Evolutionary conservation across 805 yeast genomes (phyloP).

Genomic region (Nakazawaea siamensis): DNA sequence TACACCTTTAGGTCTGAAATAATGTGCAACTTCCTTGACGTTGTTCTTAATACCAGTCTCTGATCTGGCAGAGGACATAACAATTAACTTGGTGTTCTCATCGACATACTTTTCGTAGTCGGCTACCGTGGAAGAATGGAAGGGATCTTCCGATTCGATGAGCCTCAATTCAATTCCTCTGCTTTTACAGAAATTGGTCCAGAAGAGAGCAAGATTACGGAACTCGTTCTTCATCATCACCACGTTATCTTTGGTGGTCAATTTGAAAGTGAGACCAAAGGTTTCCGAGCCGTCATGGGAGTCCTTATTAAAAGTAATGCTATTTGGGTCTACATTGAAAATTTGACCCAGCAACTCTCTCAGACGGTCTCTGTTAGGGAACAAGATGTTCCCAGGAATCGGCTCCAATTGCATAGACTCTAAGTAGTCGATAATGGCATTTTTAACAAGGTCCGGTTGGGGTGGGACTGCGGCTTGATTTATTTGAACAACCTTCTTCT

Average conservation of each 20-base stretch:
- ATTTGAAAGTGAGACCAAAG: neutral
- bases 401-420: neutral
- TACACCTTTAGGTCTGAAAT: slow-evolving; percentile 8
- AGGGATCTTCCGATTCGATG: neutral
- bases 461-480: neutral
- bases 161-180: neutral
- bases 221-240: slow-evolving; percentile 2
- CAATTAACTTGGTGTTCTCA: slow-evolving; percentile 1
- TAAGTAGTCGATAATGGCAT: neutral
- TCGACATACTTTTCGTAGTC: neutral
- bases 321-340: neutral
- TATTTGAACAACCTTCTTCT: neutral
- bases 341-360: neutral
- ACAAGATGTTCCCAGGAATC: neutral
- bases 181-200: slow-evolving; percentile 1
- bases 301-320: slow-evolving; percentile 1
- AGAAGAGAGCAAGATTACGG: neutral
- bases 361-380: neutral
- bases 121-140: neutral
- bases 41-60: slow-evolving; percentile 10
- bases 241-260: slow-evolving; percentile 1
- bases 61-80: slow-evolving; percentile 3
- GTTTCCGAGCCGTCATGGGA: neutral
- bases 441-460: neutral
- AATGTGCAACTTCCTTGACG: slow-evolving; percentile 2